Conservation (phyloP, 2,329 filamentous ascomycete species). For the Claviceps quebecensis region DNA sequence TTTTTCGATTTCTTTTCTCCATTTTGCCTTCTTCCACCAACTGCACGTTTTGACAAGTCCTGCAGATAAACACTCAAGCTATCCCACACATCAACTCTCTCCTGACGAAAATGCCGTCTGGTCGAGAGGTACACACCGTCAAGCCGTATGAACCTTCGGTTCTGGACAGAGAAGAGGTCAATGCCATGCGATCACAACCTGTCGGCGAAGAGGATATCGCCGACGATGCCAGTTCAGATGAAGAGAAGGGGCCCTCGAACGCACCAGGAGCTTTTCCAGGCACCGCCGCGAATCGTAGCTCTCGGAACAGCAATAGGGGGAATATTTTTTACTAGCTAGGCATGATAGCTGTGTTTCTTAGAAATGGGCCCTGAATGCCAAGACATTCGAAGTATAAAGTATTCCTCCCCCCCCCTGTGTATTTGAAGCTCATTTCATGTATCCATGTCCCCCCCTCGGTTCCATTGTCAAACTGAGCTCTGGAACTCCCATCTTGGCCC, state of each 20-base stretch:
- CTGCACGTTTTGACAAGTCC: background rate
- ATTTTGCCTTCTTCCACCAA: background rate
- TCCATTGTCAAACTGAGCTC: background rate
- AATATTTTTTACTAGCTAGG: conserved; percentile 24
- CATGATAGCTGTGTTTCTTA: background rate
- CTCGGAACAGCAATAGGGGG: conserved; percentile 15
- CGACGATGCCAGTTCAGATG: conserved; percentile 24
- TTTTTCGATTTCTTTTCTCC: background rate
- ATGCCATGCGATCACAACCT: conserved; percentile 36
- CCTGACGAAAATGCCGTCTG: conserved; percentile 69
- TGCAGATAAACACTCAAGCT: conserved; percentile 62
- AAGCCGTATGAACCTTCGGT: conserved; percentile 52
- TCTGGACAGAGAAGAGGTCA: conserved; percentile 51
- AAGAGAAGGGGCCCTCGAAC: conserved; percentile 18
- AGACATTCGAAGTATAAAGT: background rate
- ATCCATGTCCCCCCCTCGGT: background rate
- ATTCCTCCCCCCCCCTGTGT: background rate
- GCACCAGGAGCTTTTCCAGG: conserved; percentile 38
- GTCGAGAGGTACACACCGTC: conserved; percentile 68
- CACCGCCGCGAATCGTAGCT: conserved; percentile 24
- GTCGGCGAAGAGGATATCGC: conserved; percentile 20
- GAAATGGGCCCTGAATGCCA: background rate
- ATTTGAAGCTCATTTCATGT: background rate
- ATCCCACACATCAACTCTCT: conserved; percentile 61
- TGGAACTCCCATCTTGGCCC: background rate